A percentile compares a stretch with the other conserved stretches of the same genome.
phyloP scores from a whole-genome alignment of 2,329 filamentous ascomycete genomes.

The Penicillium sp. region DNA sequence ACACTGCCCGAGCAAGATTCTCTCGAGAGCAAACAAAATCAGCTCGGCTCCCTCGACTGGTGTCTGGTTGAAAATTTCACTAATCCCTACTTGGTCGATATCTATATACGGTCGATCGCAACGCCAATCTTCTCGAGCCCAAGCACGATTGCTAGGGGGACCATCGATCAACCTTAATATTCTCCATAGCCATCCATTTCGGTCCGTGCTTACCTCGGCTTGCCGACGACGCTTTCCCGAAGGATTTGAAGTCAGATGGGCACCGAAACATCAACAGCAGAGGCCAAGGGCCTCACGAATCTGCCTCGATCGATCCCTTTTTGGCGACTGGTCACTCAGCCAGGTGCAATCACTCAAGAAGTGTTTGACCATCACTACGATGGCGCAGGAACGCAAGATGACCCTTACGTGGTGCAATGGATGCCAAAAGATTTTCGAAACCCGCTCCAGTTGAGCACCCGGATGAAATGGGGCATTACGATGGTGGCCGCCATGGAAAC shows the following conservation, averaged over 20 bases:
- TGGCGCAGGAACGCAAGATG: slow-evolving; percentile 47
- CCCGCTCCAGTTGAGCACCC: slow-evolving; percentile 40
- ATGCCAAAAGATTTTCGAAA: slow-evolving; percentile 50
- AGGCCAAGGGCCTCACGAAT: slow-evolving; percentile 12
- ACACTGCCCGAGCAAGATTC: neutral
- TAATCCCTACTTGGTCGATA: neutral
- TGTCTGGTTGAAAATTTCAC: neutral
- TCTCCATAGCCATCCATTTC: neutral
- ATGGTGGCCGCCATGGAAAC: slow-evolving; percentile 45
- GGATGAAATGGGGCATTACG: slow-evolving; percentile 49
- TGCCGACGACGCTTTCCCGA: neutral
- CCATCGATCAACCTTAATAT: neutral
- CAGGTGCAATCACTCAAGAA: slow-evolving; percentile 42
- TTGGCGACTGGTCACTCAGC: slow-evolving; percentile 39
- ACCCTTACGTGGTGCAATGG: slow-evolving; percentile 50
- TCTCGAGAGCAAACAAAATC: slow-evolving; percentile 8
- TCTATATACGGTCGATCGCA: neutral
- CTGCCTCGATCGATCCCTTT: slow-evolving; percentile 35
- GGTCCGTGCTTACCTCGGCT: neutral
- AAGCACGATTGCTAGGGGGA: neutral
- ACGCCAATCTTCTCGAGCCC: neutral
- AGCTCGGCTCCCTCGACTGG: neutral
- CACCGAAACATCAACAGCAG: slow-evolving; percentile 15
- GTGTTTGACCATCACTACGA: slow-evolving; percentile 37
- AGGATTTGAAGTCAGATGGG: slow-evolving; percentile 2